Base-by-base conservation (phyloP, 2,329 filamentous ascomycete species). In the Chrysoporthe austroafricana region DNA sequence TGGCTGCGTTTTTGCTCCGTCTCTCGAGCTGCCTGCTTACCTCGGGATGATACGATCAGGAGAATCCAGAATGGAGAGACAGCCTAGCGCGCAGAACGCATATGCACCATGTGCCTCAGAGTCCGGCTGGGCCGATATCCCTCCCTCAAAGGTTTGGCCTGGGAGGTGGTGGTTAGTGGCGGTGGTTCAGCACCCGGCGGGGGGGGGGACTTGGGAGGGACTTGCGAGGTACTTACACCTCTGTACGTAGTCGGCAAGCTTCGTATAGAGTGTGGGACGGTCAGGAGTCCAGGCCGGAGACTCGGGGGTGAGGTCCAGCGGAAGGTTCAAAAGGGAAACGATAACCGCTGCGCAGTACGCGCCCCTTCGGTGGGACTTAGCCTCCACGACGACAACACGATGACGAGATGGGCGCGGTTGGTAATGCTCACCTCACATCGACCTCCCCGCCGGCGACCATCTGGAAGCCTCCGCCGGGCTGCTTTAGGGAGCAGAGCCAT, bases 91-190 rank as follows among this genome's bases (percentile, higher is more conserved):
- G 80, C 95, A 97, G 80, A 98, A 98, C 36, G 95, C 93, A 81
- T 98, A 99, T 71, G 93, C 96, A 70, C 96, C 96, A 80, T 99
- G 96, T 65, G 95, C 96, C 84, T 99, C 96, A 71, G 91, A 90
- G 69, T 90, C 91, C 63, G 94, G 96, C 71, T 91, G 90, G 66
- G 89, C 91, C 71, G 92, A 94, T 73, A 99, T 94, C 61, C 96
- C 96, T 71, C 96, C 96, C 82, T 99, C 96, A 79, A 91, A 97
- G 13, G 93, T 96, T 85, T 98, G 95, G 77, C 92, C 91, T 93
- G 71, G 26, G n/a, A 48, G 44, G 63, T 32, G 32, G 36, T 62
- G 64, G 63, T 77, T 67, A 76, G 69, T 67, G 67, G 62, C 42
- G 43, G 57, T 57, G 58, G 42, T 44, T 63, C 52, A 65, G 64